phyloP scores from a whole-genome alignment of 2,329 filamentous ascomycete species.

The Xylaria sp. region DNA sequence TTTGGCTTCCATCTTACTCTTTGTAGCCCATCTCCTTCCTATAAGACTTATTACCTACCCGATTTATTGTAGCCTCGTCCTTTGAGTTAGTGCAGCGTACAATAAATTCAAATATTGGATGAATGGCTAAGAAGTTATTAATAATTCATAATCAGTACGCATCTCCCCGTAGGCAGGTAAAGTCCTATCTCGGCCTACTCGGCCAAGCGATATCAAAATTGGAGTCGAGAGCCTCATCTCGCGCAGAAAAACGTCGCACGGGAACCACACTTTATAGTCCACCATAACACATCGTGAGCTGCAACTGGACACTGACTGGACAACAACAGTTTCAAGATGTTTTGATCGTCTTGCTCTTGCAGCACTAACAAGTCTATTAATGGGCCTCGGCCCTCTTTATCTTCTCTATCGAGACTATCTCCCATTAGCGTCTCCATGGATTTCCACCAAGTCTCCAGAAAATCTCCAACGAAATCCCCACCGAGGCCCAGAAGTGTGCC shows the following conservation, averaged over 20 bases:
- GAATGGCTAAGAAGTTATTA: neutral
- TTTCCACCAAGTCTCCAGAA: conserved; percentile 3
- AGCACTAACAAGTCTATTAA: conserved; percentile 16
- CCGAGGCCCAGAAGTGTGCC: conserved; percentile 23
- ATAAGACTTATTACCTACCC: neutral
- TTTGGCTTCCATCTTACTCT: neutral
- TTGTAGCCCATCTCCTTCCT: neutral
- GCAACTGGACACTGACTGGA: neutral
- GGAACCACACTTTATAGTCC: neutral
- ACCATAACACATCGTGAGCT: neutral
- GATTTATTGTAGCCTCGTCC: conserved; percentile 9
- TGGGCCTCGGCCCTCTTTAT: conserved; percentile 31
- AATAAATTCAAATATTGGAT: conserved; percentile 12
- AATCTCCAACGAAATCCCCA: neutral
- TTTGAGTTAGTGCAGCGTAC: neutral
- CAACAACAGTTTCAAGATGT: conserved; percentile 2
- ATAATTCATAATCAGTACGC: neutral
- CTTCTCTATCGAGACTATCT: neutral
- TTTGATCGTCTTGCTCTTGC: conserved; percentile 20
- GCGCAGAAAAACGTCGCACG: neutral
- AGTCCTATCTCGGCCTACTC: conserved; percentile 14
- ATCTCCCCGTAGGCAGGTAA: neutral
- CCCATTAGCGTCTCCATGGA: conserved; percentile 5
- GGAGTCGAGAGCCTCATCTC: neutral
- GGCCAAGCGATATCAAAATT: conserved; percentile 19